Evolutionary conservation across 345 rosid genomes (phyloP), one percentile per base, ranked within the genome.

Genomic region (Dovyalis caffra): DNA sequence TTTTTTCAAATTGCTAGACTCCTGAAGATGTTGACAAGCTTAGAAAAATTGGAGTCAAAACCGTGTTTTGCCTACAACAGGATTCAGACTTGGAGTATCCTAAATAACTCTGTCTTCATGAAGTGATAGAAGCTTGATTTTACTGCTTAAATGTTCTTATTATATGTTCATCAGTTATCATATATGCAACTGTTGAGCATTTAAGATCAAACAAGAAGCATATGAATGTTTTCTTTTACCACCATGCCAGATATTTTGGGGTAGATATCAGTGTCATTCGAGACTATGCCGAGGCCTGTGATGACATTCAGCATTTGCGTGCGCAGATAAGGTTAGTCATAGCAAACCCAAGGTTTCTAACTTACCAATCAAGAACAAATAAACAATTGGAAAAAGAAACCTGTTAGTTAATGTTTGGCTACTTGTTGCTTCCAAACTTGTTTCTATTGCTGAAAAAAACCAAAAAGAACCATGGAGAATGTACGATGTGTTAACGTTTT

Each of bases 11-110:
- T 80, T 77, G 75, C 76, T 78, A 95, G 99, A 85, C 92, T 69
- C 93, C 96, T 58, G 81, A 84, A 73, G 98, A 95, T 73, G 93
- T 95, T 76, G 96, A 91, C 83, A 91, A 87, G 87, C 95, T 95
- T 69, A 95, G 85, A 53, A 51, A 82, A 73, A 75, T 95, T 66
- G 99, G 99, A 49, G 97, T 95, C 72, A 92, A 90, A 86, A 95
- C 98, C 64, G 85, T 95, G 76, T 95, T 91, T 77, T 95, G 99
- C 85, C 81, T 95, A 86, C 99, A 95, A 77, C 95, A 92, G 81
- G 86, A 95, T 84, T 80, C 98, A 29, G 98, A 95, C 88, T 82
- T 95, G 88, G 97, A 92, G 99, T 92, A 92, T 92, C 92, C 91
- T 86, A 58, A 34, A 63, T 51, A 15, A 76, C 31, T 62, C 11